Evolutionary conservation across 2,329 filamentous ascomycete genomes (phyloP), one percentile per base, ranked within the genome.

Genomic region (Teratosphaeria nubilosa): DNA sequence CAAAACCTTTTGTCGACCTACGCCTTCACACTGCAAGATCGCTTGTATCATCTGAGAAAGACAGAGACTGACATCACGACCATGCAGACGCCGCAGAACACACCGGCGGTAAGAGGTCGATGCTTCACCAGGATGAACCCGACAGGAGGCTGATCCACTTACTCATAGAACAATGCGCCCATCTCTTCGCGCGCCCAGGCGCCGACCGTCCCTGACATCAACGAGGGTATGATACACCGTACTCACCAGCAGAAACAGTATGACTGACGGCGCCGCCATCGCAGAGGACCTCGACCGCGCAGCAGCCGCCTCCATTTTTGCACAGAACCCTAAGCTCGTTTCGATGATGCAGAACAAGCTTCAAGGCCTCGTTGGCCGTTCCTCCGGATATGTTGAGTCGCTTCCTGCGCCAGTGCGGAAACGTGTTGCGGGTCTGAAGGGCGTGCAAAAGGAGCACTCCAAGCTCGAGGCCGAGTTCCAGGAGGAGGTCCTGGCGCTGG

Each of bases 391-490:
- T 77, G 90, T 99, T 75, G 94, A 99, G 82, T 95, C 90, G 25
- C 87, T 99, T 20, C 94, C 94, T 60, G 80, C 86, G 59, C 84
- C 87, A 60, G 91, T 99, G 69, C 91, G 91, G 75, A 90, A 89
- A 73, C 91, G 94, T 72, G 92, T 99, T 65, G 86, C 91, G 62
- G 95, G 94, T 66, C 82, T 99, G 63, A 96, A 97, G 80, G 95
- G 92, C 67, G 91, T 99, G 68, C 94, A 99, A 78, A 96, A 96
- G 78, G 91, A 97, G 70, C 94, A 99, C 79, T 90, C 92, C 62
- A 96, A 97, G 80, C 86, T 99, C 68, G 95, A 99, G 81, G 90
- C 91, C 56, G 87, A 96, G 77, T 97, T 99, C 77, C 95, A 99
- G 76, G 91, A 97, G 76, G 95, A 97, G 78, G 91, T 99, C 62